Conservation (phyloP, 2,329 filamentous ascomycete species). For the Dothidotthia symphoricarpi region DNA sequence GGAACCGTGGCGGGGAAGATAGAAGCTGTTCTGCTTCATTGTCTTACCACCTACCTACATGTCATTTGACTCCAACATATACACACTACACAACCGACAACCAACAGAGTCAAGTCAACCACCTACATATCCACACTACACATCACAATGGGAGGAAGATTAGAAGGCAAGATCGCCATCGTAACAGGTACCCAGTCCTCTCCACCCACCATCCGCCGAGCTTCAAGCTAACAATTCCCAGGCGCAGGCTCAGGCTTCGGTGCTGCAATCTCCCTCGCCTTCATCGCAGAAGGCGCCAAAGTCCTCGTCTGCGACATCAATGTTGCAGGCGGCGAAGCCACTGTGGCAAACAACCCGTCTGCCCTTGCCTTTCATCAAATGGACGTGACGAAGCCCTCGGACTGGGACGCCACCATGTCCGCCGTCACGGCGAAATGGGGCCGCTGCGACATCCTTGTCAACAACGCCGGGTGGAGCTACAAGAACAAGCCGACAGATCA, state of each 20-base stretch:
- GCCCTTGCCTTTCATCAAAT: constrained; percentile 42
- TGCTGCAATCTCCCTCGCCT: constrained; percentile 59
- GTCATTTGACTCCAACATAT: not conserved
- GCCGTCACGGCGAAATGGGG: constrained; percentile 54
- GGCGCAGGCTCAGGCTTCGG: constrained; percentile 65
- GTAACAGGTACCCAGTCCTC: constrained; percentile 48
- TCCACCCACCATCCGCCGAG: constrained; percentile 4
- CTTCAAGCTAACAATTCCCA: constrained; percentile 14
- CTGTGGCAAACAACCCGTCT: constrained; percentile 44
- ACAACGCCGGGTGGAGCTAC: constrained; percentile 60
- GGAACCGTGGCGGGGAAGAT: not conserved
- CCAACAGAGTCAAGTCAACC: not conserved
- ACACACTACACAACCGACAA: too few species aligned
- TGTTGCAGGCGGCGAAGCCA: constrained; percentile 52
- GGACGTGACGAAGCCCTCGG: constrained; percentile 54
- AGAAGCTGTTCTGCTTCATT: too few species aligned
- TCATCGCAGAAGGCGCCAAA: constrained; percentile 58
- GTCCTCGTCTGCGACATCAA: constrained; percentile 64
- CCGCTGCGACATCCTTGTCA: constrained; percentile 60
- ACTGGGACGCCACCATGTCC: constrained; percentile 55
- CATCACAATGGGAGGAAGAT: constrained; percentile 41
- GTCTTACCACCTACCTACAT: too few species aligned
- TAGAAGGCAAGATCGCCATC: constrained; percentile 57
- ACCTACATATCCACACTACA: not conserved
- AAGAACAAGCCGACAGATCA: constrained; percentile 57